Evolutionary conservation across 306 rosid genomes (phyloP).

Genomic region (Lathyrus sativus): DNA sequence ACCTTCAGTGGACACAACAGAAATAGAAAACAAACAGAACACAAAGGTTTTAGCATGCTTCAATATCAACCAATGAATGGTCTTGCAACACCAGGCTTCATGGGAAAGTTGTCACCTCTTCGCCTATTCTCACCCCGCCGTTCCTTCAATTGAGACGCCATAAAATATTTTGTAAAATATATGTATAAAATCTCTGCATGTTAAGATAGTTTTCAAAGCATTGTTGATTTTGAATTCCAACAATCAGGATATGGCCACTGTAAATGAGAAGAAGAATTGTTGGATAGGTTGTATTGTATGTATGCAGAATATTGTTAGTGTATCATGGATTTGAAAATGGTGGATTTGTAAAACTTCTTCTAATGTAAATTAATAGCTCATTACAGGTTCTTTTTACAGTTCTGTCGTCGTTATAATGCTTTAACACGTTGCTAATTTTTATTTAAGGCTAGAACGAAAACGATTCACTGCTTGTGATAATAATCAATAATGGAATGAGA

Average conservation of each 20-base stretch:
- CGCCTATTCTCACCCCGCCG: slow-evolving; percentile 73
- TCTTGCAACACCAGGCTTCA: slow-evolving; percentile 67
- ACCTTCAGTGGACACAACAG: slow-evolving; percentile 52
- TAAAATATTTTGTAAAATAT: background rate
- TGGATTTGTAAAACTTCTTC: background rate
- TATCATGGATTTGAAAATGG: background rate
- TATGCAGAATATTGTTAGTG: background rate
- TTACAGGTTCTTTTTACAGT: background rate
- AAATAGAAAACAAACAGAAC: slow-evolving; percentile 36
- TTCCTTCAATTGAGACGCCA: slow-evolving; percentile 43
- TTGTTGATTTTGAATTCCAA: background rate
- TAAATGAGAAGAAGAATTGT: background rate
- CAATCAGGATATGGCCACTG: background rate
- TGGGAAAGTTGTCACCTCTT: slow-evolving; percentile 76
- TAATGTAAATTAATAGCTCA: background rate
- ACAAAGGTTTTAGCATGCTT: slow-evolving; percentile 45
- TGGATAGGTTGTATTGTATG: background rate
- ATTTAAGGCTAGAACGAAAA: background rate
- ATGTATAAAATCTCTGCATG: background rate
- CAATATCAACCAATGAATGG: slow-evolving; percentile 67
- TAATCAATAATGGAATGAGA: background rate
- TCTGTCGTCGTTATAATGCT: background rate
- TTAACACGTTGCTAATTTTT: background rate
- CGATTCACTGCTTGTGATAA: background rate
- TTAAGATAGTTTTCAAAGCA: background rate